phyloP scores from a whole-genome alignment of 768 basidiomycete species.

The Strobilomyces dryophilus region DNA sequence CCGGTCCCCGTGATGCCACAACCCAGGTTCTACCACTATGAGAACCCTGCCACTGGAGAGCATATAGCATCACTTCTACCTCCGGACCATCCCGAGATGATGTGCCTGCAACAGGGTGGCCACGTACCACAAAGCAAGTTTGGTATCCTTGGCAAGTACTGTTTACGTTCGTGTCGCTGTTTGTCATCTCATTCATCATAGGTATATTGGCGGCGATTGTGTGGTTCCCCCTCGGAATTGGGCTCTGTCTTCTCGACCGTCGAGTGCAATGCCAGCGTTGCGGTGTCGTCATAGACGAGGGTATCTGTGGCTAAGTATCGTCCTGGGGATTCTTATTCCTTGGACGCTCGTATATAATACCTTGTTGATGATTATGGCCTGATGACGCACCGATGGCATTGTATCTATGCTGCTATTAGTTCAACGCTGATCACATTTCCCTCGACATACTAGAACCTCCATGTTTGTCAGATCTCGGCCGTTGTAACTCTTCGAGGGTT shows the following conservation, averaged over 20 bases:
- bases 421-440: not conserved
- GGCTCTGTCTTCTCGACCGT: conserved; percentile 72
- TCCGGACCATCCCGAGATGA: conserved; percentile 79
- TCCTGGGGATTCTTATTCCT: not conserved
- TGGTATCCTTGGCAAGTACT: conserved; percentile 61
- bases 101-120: conserved; percentile 74
- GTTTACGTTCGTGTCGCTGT: not conserved
- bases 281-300: conserved; percentile 36
- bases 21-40: conserved; percentile 64
- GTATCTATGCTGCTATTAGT: conserved; percentile 10
- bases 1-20: conserved; percentile 33
- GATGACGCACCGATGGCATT: conserved; percentile 1
- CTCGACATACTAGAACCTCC: not conserved
- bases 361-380: not conserved
- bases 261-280: conserved; percentile 60
- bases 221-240: conserved; percentile 85
- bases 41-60: conserved; percentile 57
- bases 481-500: no score
- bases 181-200: conserved; percentile 22
- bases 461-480: no score
- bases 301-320: conserved; percentile 28
- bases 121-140: conserved; percentile 62
- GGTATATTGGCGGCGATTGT: conserved; percentile 78
- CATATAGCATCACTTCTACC: conserved; percentile 60
- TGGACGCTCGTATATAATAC: not conserved